phyloP scores from a whole-genome alignment of 129 eudicot species.

The Erigeron canadensis region DNA sequence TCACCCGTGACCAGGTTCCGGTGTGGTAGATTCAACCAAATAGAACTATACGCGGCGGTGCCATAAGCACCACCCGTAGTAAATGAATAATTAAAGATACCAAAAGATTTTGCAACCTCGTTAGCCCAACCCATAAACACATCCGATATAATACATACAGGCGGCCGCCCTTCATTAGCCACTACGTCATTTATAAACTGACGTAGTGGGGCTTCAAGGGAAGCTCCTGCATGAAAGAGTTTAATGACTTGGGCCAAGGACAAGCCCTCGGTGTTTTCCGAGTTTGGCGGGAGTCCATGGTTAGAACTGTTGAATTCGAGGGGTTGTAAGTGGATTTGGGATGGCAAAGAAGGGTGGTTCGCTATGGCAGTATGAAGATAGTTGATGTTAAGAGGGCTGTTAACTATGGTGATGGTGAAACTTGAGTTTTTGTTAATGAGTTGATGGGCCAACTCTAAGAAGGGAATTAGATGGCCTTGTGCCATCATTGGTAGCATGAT shows the following conservation, averaged over 20 bases:
- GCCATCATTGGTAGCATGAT: slow-evolving; percentile 65
- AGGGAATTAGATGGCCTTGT: slow-evolving; percentile 65
- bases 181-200: slow-evolving; percentile 27
- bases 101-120: slow-evolving; percentile 42
- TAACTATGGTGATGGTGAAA: slow-evolving; percentile 49
- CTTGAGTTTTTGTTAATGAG: slow-evolving; percentile 33
- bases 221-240: slow-evolving; percentile 50
- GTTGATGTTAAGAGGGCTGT: slow-evolving; percentile 49
- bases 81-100: slow-evolving; percentile 39
- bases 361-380: slow-evolving; percentile 44
- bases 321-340: slow-evolving; percentile 35
- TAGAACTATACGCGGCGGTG: slow-evolving; percentile 50
- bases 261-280: slow-evolving; percentile 70
- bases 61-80: slow-evolving; percentile 87
- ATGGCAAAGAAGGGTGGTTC: slow-evolving; percentile 10
- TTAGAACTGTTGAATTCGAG: slow-evolving; percentile 52
- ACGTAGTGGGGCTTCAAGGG: slow-evolving; percentile 43
- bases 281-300: slow-evolving; percentile 58
- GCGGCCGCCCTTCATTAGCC: slow-evolving; percentile 24
- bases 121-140: slow-evolving; percentile 68
- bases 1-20: background rate
- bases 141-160: slow-evolving; percentile 63
- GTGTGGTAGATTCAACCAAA: slow-evolving; percentile 62
- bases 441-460: slow-evolving; percentile 44
- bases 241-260: slow-evolving; percentile 33